A percentile compares a stretch with the other conserved stretches of the same genome.
phyloP scores from a whole-genome alignment of 768 basidiomycete genomes.

The Lentinula edodes region DNA sequence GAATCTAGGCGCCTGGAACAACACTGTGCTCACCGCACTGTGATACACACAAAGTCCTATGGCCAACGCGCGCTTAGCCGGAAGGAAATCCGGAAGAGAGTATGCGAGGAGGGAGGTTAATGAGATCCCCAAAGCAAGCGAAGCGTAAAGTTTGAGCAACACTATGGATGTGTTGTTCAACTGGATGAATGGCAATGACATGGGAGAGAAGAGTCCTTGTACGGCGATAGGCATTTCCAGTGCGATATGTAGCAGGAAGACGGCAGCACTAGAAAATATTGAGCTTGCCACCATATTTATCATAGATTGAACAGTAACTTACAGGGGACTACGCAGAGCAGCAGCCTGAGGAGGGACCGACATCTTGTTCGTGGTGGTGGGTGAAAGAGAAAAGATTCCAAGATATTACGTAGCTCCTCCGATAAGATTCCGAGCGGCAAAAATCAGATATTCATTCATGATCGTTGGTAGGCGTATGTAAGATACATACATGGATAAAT shows the following conservation, averaged over 20 bases:
- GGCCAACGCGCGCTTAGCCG: slow-evolving; percentile 79
- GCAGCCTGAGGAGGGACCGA: neutral
- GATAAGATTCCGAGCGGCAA: too few species aligned
- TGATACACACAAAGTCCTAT: slow-evolving; percentile 77
- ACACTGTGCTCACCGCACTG: slow-evolving; percentile 62
- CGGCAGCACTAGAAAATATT: slow-evolving; percentile 39
- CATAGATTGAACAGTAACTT: neutral
- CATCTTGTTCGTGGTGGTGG: neutral
- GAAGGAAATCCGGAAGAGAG: slow-evolving; percentile 74
- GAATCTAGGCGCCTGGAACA: slow-evolving; percentile 74
- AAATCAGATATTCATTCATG: too few species aligned
- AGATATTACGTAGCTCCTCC: neutral
- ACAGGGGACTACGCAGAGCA: slow-evolving; percentile 2
- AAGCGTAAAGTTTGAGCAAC: slow-evolving; percentile 72
- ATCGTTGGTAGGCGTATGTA: neutral
- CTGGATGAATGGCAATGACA: slow-evolving; percentile 65
- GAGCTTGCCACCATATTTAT: too few species aligned
- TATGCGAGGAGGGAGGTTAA: slow-evolving; percentile 58
- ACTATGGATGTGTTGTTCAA: slow-evolving; percentile 80
- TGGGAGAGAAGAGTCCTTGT: slow-evolving; percentile 66
- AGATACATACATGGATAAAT: neutral
- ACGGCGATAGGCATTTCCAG: slow-evolving; percentile 74
- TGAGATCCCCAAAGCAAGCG: slow-evolving; percentile 57
- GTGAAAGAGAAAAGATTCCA: neutral
- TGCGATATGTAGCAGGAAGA: slow-evolving; percentile 78